These are phyloP conservation scores for Zymoseptoria passerinii DNA, from an alignment of 2,329 filamentous ascomycete species.

Conservation along the genomic window DNA sequence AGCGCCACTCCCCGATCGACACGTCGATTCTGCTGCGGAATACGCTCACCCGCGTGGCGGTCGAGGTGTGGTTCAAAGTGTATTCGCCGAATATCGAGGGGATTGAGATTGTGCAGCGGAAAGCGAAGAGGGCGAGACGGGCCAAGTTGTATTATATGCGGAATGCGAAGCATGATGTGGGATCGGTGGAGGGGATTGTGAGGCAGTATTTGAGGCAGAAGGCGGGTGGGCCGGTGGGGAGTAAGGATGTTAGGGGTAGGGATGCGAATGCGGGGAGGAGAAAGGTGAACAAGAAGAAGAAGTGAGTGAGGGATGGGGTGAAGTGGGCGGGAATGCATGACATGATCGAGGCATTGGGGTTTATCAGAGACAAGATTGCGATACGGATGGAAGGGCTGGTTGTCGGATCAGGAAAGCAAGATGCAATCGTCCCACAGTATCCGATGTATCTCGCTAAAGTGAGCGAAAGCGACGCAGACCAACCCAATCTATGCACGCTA, in stretches of 20 bases:
- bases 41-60: slow-evolving; percentile 74
- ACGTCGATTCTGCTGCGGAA: slow-evolving; percentile 81
- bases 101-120: slow-evolving; percentile 87
- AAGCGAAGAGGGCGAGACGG: slow-evolving; percentile 73
- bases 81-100: slow-evolving; percentile 83
- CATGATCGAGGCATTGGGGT: too few species aligned
- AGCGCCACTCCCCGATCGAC: slow-evolving; percentile 64
- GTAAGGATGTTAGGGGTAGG: slow-evolving; percentile 21
- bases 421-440: neutral
- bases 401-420: neutral
- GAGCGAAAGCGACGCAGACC: neutral
- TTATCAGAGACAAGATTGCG: too few species aligned
- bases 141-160: slow-evolving; percentile 88
- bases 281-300: slow-evolving; percentile 22
- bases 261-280: slow-evolving; percentile 25
- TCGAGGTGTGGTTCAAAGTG: slow-evolving; percentile 97
- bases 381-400: neutral
- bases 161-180: slow-evolving; percentile 77
- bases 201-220: slow-evolving; percentile 53
- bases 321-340: neutral
- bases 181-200: slow-evolving; percentile 75
- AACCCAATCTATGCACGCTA: neutral
- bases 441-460: neutral
- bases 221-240: slow-evolving; percentile 29
- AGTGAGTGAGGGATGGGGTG: slow-evolving; percentile 6